These are phyloP conservation scores for Coix lacrymajobi DNA, from an alignment of 176 grass and related monocot genomes.

Conservation along the genomic window DNA sequence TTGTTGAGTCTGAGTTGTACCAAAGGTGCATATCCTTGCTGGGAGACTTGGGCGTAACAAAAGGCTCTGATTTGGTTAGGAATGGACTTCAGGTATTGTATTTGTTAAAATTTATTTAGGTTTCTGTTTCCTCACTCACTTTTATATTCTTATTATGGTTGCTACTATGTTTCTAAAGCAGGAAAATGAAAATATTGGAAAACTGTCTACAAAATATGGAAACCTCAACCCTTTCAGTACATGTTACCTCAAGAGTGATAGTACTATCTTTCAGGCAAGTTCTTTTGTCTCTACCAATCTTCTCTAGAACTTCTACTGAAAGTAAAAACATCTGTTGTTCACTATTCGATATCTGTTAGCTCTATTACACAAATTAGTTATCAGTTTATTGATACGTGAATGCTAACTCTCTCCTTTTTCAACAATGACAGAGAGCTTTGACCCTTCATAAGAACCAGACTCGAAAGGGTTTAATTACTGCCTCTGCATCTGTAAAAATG, in stretches of 20 bases:
- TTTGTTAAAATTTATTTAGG: not conserved
- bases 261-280: constrained; percentile 62
- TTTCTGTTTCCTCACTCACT: constrained; percentile 6
- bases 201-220: constrained; percentile 36
- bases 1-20: constrained; percentile 71
- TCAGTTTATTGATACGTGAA: not conserved
- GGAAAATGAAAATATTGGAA: constrained; percentile 29
- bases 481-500: not conserved
- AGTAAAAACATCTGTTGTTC: not conserved
- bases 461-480: constrained; percentile 23
- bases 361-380: not conserved
- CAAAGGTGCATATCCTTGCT: constrained; percentile 51
- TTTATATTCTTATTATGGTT: constrained; percentile 30
- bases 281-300: not conserved
- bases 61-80: constrained; percentile 23
- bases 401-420: constrained; percentile 16
- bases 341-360: not conserved
- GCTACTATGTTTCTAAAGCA: constrained; percentile 24
- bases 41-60: constrained; percentile 39
- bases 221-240: constrained; percentile 48
- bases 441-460: constrained; percentile 62
- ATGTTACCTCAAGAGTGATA: constrained; percentile 48
- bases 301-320: constrained; percentile 4
- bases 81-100: constrained; percentile 36
- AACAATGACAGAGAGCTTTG: constrained; percentile 74